Evolutionary conservation across 805 yeast species (phyloP), one percentile per base, ranked within the genome.

Genomic region (Lipomyces chichibuensis): DNA sequence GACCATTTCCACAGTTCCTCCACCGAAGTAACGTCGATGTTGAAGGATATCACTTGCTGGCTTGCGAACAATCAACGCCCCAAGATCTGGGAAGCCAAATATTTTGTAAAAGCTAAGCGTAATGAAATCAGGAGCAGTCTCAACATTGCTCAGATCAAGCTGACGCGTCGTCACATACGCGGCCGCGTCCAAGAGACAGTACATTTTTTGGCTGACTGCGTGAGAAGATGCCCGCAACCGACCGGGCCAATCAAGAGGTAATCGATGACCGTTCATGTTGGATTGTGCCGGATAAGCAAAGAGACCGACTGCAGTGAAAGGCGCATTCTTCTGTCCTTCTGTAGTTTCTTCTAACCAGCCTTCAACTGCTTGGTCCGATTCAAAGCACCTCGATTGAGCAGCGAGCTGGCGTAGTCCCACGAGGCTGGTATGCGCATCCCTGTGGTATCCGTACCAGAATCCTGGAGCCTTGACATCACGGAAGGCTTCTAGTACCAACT

Each of bases 21-120:
- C 55, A 14, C 55, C 55, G 14, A 52, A 52, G 55, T 52, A 52
- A n/a, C 55, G 55, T 52, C 55, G 55, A 27, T 23, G 14, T 25
- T n/a, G 55, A 52, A 52, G 27, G 1, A n/a, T 52, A 23, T 52
- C 55, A 52, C 55, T 14, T 52, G 55, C 32, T 11, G n/a, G n/a
- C 27, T 52, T 52, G 27, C 55, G 55, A 23, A 52, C 55, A 27
- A 52, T 52, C 55, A 52, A 9, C 32, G 55, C 55, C 27, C 55
- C 55, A 52, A 52, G 55, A 23, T 52, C 55, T 23, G 55, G 55
- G 55, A 52, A 52, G 6, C 55, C 55, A 52, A 52, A 52, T 52
- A 52, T 52, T 23, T 52, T 52, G 55, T 52, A 52, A 14, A 52
- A 52, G 14, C 55, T 52, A 23, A 52, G 32, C 8, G 55, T 32